Evolutionary conservation across 352 stramenopile genomes (phyloP).

Genomic region (Phytophthora sp.): DNA sequence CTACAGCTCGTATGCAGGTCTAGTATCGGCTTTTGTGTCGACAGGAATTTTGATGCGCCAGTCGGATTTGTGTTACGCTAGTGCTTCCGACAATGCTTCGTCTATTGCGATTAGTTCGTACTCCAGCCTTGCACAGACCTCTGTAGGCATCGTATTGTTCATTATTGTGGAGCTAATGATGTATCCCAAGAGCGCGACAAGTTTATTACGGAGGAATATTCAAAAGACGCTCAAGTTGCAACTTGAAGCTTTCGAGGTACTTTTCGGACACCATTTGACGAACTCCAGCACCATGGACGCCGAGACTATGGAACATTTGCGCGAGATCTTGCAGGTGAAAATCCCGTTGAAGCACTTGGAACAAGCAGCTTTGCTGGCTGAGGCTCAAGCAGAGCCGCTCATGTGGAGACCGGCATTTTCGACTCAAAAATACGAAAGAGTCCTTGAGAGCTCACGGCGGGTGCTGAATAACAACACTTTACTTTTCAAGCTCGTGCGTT

Average conservation of each 20-base stretch:
- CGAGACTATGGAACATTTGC: constrained; percentile 50
- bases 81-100: constrained; percentile 36
- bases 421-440: constrained; percentile 63
- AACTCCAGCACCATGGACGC: constrained; percentile 54
- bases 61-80: constrained; percentile 50
- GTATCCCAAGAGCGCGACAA: constrained; percentile 61
- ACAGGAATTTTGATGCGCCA: constrained; percentile 66
- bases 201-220: constrained; percentile 65
- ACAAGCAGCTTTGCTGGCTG: constrained; percentile 53
- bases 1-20: constrained; percentile 62
- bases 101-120: constrained; percentile 70
- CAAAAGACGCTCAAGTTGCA: constrained; percentile 67
- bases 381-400: constrained; percentile 63
- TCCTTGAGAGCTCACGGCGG: constrained; percentile 66
- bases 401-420: constrained; percentile 76
- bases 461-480: constrained; percentile 82
- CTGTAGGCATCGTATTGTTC: constrained; percentile 77
- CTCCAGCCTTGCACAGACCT: constrained; percentile 75
- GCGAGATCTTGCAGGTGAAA: constrained; percentile 60
- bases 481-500: constrained; percentile 74
- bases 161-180: constrained; percentile 69
- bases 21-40: constrained; percentile 71
- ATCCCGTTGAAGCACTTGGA: constrained; percentile 52
- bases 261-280: constrained; percentile 72
- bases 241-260: constrained; percentile 59